Percentiles rank a stretch among this genome's conserved stretches.
phyloP scores from a whole-genome alignment of 83 land plant species.

The Thuja plicata region DNA sequence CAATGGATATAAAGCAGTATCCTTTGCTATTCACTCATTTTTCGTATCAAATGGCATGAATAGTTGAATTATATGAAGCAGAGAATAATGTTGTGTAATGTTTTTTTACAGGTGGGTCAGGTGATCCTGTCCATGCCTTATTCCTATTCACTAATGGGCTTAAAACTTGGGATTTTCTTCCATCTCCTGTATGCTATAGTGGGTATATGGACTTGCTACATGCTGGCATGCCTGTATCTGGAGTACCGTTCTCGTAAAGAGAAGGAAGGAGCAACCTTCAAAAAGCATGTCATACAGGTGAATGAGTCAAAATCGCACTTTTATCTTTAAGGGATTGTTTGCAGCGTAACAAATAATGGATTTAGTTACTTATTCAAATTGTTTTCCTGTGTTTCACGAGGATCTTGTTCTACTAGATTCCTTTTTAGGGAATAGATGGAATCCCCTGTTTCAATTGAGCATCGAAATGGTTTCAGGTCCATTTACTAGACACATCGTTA shows the following conservation, averaged over 20 bases:
- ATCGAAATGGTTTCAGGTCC: too few species aligned
- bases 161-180: conserved; percentile 29
- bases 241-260: conserved; percentile 41
- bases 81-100: not conserved
- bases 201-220: conserved; percentile 44
- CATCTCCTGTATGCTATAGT: conserved; percentile 28
- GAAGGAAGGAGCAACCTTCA: conserved; percentile 31
- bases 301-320: not conserved
- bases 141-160: conserved; percentile 42
- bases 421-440: too few species aligned
- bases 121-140: conserved; percentile 44
- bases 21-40: not conserved
- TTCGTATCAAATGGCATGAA: not conserved
- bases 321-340: too few species aligned
- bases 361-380: too few species aligned
- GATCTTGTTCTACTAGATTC: too few species aligned
- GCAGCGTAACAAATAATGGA: too few species aligned
- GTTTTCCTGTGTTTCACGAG: too few species aligned
- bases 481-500: too few species aligned
- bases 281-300: conserved; percentile 38
- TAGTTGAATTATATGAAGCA: too few species aligned
- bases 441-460: too few species aligned
- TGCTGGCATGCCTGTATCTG: conserved; percentile 39
- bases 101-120: conserved; percentile 37
- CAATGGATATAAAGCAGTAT: not conserved